Evolutionary conservation across 1,284 basidiomycete genomes (phyloP).

Genomic region (Blastosporella zonata): DNA sequence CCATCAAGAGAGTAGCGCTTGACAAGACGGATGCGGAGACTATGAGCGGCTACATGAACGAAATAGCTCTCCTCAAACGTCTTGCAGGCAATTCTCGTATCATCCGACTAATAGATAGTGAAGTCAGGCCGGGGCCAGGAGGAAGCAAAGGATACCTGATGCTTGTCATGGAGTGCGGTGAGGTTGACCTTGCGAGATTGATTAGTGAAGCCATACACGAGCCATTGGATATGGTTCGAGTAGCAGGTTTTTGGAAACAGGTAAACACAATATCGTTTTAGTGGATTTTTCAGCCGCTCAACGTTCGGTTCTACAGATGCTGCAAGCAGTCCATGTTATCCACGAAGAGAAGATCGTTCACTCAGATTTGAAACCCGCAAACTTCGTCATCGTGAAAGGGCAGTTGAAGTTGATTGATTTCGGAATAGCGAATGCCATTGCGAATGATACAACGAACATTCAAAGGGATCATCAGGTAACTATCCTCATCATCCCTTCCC

Average conservation of each 20-base stretch:
- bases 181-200: slow-evolving; percentile 83
- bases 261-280: slow-evolving; percentile 37
- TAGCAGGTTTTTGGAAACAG: slow-evolving; percentile 95
- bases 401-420: slow-evolving; percentile 95
- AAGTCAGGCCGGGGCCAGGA: slow-evolving; percentile 63
- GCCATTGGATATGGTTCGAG: slow-evolving; percentile 86
- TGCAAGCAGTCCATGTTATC: slow-evolving; percentile 92
- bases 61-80: slow-evolving; percentile 85
- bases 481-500: slow-evolving; percentile 1
- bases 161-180: slow-evolving; percentile 94
- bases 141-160: slow-evolving; percentile 67
- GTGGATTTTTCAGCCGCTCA: slow-evolving; percentile 4
- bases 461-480: slow-evolving; percentile 87
- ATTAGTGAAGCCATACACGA: slow-evolving; percentile 80
- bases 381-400: slow-evolving; percentile 92
- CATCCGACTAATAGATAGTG: slow-evolving; percentile 85
- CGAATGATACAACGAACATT: slow-evolving; percentile 96
- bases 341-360: slow-evolving; percentile 97
- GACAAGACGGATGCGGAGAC: slow-evolving; percentile 86
- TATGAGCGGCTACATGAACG: slow-evolving; percentile 90
- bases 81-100: slow-evolving; percentile 87
- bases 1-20: slow-evolving; percentile 85
- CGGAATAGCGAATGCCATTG: slow-evolving; percentile 95
- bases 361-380: slow-evolving; percentile 94
- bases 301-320: slow-evolving; percentile 59